Percentiles rank a stretch among this genome's conserved stretches.
phyloP scores from a whole-genome alignment of 2,329 filamentous ascomycete genomes.

The Emmonsiellopsis sp. region DNA sequence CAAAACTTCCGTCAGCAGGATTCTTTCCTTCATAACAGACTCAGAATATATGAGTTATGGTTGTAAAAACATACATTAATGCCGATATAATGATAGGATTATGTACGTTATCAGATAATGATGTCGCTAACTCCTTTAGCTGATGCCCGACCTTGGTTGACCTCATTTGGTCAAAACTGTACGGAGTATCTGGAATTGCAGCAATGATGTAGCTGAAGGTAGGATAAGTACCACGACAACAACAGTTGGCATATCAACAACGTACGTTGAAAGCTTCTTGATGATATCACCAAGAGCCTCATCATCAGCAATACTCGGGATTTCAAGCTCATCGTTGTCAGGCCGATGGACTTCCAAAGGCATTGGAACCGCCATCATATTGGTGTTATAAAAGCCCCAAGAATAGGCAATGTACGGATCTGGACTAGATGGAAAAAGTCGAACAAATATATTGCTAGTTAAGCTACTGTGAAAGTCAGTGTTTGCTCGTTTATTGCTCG shows the following conservation, averaged over 20 bases:
- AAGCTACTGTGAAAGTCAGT: no score
- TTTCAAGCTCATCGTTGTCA: slow-evolving; percentile 23
- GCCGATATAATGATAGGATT: slow-evolving; percentile 38
- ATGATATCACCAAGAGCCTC: slow-evolving; percentile 32
- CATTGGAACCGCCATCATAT: background rate
- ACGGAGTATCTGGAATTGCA: slow-evolving; percentile 31
- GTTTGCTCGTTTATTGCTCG: no score
- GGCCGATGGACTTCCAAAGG: slow-evolving; percentile 10
- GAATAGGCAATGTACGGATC: no score
- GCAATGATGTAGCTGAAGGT: slow-evolving; percentile 28
- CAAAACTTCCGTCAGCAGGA: background rate
- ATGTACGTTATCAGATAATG: slow-evolving; percentile 33
- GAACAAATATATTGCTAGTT: no score
- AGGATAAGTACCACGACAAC: background rate
- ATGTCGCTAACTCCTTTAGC: slow-evolving; percentile 30
- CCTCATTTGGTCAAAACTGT: slow-evolving; percentile 38
- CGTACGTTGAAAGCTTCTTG: slow-evolving; percentile 31
- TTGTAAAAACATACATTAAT: slow-evolving; percentile 39
- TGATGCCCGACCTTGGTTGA: slow-evolving; percentile 28
- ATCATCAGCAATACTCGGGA: slow-evolving; percentile 33
- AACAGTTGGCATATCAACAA: background rate
- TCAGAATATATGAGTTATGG: background rate
- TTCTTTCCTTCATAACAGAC: background rate
- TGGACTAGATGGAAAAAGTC: no score
- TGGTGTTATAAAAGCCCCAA: no score